phyloP scores from a whole-genome alignment of 192 early-diverging fungal genomes.

The Entomortierella beljakovae region DNA sequence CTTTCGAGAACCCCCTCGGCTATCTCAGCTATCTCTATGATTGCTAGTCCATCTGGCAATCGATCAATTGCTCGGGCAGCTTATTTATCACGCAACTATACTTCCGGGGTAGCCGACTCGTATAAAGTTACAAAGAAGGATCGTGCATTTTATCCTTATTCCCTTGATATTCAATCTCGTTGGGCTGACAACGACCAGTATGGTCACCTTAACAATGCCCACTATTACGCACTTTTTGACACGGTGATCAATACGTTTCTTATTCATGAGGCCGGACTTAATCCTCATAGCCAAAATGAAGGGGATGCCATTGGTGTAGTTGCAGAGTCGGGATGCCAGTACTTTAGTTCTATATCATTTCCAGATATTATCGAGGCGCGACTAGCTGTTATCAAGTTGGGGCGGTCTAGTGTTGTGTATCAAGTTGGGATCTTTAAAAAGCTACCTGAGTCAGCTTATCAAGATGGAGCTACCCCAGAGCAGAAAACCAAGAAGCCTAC shows the following conservation, averaged over 20 bases:
- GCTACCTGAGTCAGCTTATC: slow-evolving; percentile 4
- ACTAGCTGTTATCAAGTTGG: slow-evolving; percentile 59
- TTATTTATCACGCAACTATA: slow-evolving; percentile 12
- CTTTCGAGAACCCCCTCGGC: slow-evolving; percentile 1
- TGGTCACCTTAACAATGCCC: slow-evolving; percentile 70
- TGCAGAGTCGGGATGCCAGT: slow-evolving; percentile 54
- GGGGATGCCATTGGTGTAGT: slow-evolving; percentile 60
- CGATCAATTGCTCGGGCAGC: background rate
- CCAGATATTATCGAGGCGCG: slow-evolving; percentile 64
- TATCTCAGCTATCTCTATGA: background rate
- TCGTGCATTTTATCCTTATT: slow-evolving; percentile 47
- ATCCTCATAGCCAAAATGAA: slow-evolving; percentile 28
- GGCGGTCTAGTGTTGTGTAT: slow-evolving; percentile 62
- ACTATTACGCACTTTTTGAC: slow-evolving; percentile 69
- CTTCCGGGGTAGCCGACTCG: background rate
- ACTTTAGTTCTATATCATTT: slow-evolving; percentile 58
- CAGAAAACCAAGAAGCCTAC: background rate
- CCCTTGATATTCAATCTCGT: slow-evolving; percentile 49
- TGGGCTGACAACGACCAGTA: slow-evolving; percentile 75
- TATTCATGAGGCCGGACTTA: slow-evolving; percentile 58
- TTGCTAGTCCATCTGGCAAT: background rate
- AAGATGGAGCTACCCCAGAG: background rate
- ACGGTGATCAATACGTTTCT: slow-evolving; percentile 68
- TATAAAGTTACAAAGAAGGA: slow-evolving; percentile 38
- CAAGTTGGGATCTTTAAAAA: slow-evolving; percentile 66